Evolutionary conservation across 495 filamentous ascomycete species (phyloP).

Genomic region (Neurospora tetrasperma): DNA sequence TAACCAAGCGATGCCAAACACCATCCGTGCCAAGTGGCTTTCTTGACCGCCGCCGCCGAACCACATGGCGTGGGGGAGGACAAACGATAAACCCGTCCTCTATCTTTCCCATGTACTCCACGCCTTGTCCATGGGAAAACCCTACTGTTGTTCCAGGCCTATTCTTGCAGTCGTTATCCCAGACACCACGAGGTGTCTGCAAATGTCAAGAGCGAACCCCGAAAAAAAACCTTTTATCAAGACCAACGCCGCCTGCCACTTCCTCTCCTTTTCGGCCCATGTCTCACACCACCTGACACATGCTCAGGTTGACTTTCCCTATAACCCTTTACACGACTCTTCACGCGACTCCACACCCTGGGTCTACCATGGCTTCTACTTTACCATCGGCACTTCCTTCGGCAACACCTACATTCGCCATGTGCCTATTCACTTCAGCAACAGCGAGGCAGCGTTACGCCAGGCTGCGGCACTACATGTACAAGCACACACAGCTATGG

Average conservation of each 20-base stretch:
- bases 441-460: background rate
- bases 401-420: background rate
- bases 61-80: conserved; percentile 20
- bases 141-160: background rate
- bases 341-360: background rate
- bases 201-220: conserved; percentile 17
- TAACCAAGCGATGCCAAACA: background rate
- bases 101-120: background rate
- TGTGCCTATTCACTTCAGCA: background rate
- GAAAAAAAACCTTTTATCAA: conserved; percentile 13
- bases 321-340: background rate
- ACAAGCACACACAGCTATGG: background rate
- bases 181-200: conserved; percentile 21
- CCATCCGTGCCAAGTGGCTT: background rate
- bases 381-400: background rate
- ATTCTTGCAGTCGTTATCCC: conserved; percentile 18
- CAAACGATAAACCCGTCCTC: conserved; percentile 19
- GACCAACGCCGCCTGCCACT: conserved; percentile 12
- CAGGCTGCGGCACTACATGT: background rate
- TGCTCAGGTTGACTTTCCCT: background rate
- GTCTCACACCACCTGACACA: conserved; percentile 25
- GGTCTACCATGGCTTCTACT: conserved; percentile 4
- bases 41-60: conserved; percentile 1
- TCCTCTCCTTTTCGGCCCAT: conserved; percentile 7
- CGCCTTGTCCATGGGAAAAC: background rate